Conservation (phyloP, 75 land plant genomes). For the Picea sitchensis region DNA sequence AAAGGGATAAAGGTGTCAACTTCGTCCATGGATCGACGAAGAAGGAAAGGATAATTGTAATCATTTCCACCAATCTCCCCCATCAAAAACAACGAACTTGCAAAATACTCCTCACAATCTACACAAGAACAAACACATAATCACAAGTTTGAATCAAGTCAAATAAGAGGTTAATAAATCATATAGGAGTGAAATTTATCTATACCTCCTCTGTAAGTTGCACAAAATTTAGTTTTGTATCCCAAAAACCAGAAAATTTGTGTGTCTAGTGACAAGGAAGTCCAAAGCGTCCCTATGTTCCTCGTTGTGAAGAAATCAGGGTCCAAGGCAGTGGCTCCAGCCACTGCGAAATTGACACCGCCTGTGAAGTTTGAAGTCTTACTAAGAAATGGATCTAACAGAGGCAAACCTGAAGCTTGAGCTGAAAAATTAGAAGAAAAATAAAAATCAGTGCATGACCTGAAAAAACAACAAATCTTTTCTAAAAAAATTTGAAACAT, state of each 20-base stretch:
- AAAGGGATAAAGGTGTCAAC: slow-evolving; percentile 3
- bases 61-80: slow-evolving; percentile 38
- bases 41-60: slow-evolving; percentile 18
- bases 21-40: neutral
- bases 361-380: neutral
- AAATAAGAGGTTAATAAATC: too few species aligned
- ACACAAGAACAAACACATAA: neutral
- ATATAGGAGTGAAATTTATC: too few species aligned
- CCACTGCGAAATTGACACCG: neutral
- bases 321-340: neutral
- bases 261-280: neutral
- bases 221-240: neutral
- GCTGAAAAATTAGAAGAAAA: neutral
- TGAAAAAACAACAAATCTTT: too few species aligned
- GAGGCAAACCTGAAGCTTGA: neutral
- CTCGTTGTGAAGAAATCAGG: neutral
- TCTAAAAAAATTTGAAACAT: too few species aligned
- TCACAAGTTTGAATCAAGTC: too few species aligned
- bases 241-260: neutral
- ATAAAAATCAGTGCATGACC: too few species aligned
- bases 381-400: neutral
- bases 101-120: slow-evolving; percentile 9
- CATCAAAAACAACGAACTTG: slow-evolving; percentile 12
- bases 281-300: neutral
- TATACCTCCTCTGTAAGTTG: neutral